phyloP scores from a whole-genome alignment of 1,139 yeast genomes.

The Komagataea norvegica region DNA sequence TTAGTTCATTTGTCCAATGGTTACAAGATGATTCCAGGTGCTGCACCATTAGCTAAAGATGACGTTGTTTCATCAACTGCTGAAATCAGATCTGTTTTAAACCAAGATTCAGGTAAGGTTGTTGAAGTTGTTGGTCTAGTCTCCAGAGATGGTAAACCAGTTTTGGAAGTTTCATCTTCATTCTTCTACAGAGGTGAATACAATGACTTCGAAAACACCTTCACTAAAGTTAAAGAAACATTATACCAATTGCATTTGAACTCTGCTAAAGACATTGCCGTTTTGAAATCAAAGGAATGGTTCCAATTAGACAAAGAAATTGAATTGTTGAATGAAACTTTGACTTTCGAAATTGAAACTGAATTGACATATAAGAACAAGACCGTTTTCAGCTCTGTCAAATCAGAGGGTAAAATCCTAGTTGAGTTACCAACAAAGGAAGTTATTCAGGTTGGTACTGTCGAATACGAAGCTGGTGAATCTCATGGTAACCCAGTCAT shows the following conservation, averaged over 20 bases:
- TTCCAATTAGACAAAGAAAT: constrained; percentile 74
- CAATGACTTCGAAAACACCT: constrained; percentile 83
- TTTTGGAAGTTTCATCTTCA: constrained; percentile 91
- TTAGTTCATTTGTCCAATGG: constrained; percentile 94
- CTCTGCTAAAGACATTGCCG: constrained; percentile 86
- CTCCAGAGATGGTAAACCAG: constrained; percentile 68
- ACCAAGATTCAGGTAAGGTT: constrained; percentile 89
- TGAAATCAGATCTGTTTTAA: constrained; percentile 80
- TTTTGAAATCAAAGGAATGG: constrained; percentile 95
- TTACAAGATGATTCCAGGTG: constrained; percentile 90
- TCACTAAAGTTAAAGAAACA: constrained; percentile 82
- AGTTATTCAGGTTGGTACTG: constrained; percentile 79
- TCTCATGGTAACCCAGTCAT: constrained; percentile 97
- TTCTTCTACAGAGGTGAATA: constrained; percentile 96
- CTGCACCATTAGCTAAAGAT: constrained; percentile 82
- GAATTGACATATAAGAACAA: constrained; percentile 76
- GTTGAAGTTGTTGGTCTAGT: constrained; percentile 94
- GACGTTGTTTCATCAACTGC: constrained; percentile 83
- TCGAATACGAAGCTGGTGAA: constrained; percentile 85
- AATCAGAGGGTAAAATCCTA: constrained; percentile 79
- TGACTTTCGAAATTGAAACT: constrained; percentile 88
- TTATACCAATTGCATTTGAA: constrained; percentile 76
- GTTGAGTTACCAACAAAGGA: constrained; percentile 93
- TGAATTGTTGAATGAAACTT: constrained; percentile 71
- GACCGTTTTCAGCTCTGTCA: constrained; percentile 70